Evolutionary conservation across 1,139 yeast genomes (phyloP).

Genomic region (Debaryomyces nepalensis): DNA sequence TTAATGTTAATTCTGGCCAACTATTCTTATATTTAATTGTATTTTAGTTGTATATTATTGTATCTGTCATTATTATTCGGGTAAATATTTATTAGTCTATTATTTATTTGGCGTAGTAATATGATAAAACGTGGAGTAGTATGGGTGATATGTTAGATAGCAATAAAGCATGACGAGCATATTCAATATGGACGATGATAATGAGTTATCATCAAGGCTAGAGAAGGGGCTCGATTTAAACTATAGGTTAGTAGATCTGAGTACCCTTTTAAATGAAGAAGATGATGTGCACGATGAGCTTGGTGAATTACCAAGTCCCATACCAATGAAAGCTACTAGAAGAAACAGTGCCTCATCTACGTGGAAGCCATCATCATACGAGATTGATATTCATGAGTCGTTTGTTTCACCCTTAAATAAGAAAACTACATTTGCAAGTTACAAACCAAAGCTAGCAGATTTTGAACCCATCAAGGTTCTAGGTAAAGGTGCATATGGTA

Average conservation of each 20-base stretch:
- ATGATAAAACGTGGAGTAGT: conserved; percentile 1
- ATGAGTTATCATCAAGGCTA: conserved; percentile 19
- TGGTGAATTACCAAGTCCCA: conserved; percentile 15
- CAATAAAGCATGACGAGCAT: conserved; percentile 20
- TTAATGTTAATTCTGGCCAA: conserved; percentile 2
- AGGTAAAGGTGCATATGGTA: conserved; percentile 94
- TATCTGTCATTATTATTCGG: conserved; percentile 9
- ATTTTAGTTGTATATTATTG: background rate
- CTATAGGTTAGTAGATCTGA: conserved; percentile 21
- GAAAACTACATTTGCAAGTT: conserved; percentile 14
- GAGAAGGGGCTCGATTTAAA: conserved; percentile 17
- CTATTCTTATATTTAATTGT: background rate
- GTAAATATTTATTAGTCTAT: conserved; percentile 6
- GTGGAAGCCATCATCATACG: conserved; percentile 21
- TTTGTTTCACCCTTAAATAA: conserved; percentile 31
- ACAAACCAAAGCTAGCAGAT: conserved; percentile 52
- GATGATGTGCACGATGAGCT: conserved; percentile 13
- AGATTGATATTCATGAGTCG: conserved; percentile 31
- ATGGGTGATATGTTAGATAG: background rate
- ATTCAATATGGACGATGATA: conserved; percentile 27
- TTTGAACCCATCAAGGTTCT: conserved; percentile 78
- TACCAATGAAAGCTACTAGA: conserved; percentile 18
- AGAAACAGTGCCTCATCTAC: conserved; percentile 19
- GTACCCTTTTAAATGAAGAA: conserved; percentile 4
- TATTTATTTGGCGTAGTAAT: background rate